Percentiles rank a stretch among this genome's conserved stretches.
These are phyloP conservation scores for Chenopodium formosanum DNA, from an alignment of 148 eudicot species.

Conservation along the genomic window DNA sequence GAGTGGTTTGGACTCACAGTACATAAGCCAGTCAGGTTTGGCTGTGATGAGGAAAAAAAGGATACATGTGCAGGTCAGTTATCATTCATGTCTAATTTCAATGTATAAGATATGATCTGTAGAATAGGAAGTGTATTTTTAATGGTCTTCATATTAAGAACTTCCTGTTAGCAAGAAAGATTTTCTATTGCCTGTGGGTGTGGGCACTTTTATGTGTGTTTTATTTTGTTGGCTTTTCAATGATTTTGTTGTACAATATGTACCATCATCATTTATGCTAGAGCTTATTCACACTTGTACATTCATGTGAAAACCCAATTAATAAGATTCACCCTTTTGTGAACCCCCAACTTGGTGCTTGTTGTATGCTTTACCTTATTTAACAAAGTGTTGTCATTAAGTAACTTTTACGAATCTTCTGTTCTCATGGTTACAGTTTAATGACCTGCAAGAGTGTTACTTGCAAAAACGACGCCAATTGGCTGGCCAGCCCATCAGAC, in stretches of 20 bases:
- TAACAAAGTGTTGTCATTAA: background rate
- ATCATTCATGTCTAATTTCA: background rate
- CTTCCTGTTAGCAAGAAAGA: background rate
- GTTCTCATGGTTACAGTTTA: slow-evolving; percentile 42
- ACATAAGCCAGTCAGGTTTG: slow-evolving; percentile 71
- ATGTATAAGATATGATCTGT: background rate
- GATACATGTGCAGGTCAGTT: slow-evolving; percentile 80
- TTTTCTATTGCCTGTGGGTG: background rate
- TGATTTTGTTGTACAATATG: slow-evolving; percentile 1
- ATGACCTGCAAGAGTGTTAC: slow-evolving; percentile 63
- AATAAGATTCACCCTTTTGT: background rate
- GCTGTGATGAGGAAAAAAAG: slow-evolving; percentile 82
- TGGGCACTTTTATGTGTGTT: background rate
- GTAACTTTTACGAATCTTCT: slow-evolving; percentile 12
- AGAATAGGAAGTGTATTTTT: background rate
- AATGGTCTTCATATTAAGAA: background rate
- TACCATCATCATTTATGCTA: background rate
- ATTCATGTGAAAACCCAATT: background rate
- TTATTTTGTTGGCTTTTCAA: background rate
- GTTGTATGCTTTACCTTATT: background rate
- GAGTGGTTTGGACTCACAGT: slow-evolving; percentile 56
- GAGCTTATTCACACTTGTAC: background rate
- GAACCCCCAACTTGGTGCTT: background rate
- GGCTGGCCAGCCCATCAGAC: slow-evolving; percentile 33
- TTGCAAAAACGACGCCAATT: slow-evolving; percentile 60